Percentiles rank a stretch among this genome's conserved stretches.
Conservation (phyloP, 148 eudicot genomes). For the Cornus suecica region DNA sequence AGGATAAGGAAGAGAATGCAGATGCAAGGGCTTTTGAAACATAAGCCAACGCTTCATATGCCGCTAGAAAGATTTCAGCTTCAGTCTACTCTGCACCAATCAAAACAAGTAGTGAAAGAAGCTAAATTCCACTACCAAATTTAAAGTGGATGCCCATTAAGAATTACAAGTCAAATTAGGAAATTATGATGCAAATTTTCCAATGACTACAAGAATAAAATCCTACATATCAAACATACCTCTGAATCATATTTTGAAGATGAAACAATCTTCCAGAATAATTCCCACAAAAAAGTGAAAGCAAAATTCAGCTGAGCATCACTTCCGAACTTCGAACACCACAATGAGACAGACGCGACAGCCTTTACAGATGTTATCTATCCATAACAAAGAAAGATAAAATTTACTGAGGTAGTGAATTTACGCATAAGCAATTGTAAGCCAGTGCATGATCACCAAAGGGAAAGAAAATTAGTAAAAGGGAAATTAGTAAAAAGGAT, state of each 20-base stretch:
- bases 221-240: constrained; percentile 36
- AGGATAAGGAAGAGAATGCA: constrained; percentile 42
- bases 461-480: background rate
- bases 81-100: constrained; percentile 42
- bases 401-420: background rate
- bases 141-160: background rate
- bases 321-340: constrained; percentile 44
- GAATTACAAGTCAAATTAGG: background rate
- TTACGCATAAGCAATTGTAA: background rate
- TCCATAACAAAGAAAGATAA: constrained; percentile 5
- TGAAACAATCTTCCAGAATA: constrained; percentile 58
- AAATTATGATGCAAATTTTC: background rate
- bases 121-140: constrained; percentile 1
- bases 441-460: background rate
- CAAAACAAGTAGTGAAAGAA: constrained; percentile 15
- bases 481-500: background rate
- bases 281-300: constrained; percentile 56
- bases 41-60: constrained; percentile 71
- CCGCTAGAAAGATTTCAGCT: constrained; percentile 74
- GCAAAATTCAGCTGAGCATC: constrained; percentile 31
- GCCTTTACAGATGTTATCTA: constrained; percentile 70
- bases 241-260: constrained; percentile 50
- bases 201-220: background rate
- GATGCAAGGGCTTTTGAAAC: constrained; percentile 52
- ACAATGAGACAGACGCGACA: constrained; percentile 58